Evolutionary conservation across 768 basidiomycete genomes (phyloP), one percentile per base, ranked within the genome.

Genomic region (Xerocomellus amylosporus): DNA sequence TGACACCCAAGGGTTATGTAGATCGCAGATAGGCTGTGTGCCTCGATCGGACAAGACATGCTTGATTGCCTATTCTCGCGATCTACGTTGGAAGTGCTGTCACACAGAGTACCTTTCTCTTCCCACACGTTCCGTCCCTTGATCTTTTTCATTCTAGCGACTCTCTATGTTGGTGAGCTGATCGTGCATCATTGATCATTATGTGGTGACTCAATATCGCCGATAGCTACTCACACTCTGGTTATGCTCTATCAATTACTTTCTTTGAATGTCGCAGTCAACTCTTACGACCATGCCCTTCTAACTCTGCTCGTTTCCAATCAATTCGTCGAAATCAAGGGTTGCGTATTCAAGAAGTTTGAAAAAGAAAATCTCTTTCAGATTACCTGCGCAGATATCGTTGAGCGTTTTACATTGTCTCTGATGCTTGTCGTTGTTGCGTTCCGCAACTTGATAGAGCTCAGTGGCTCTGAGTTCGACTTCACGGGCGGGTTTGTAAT

Each of bases 261-360:
- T 51, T 83, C 94, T 5, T 79, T 99, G 53, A 98, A 98, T 59
- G 96, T 99, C 34, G 96, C 97, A 5, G 89, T 99, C 66, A 98
- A 98, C 73, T 96, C 94, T 17, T 99, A 96, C 70, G 95, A 98
- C 68, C 90, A 98, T 63, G 88, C 96, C 2, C 83, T 99, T 8
- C 78, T 99, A 38, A 97, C 95, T 0, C 80, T 99, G 0, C 80
- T 99, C 8, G 85, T 99, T 42, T 97, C 93, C 42, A 99, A 98
- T 66, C 97, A 99, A 70, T 98, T 99, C 64, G 96, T 98, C 33
- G 97, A 99, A 73, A 98, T 98, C 72, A 99, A 99, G 73, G 95
- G 96, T 33, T 93, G 91, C 67, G 97, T 99, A 2, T 99, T 99
- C 84, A 99, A 98, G 74, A 98, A 89, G 68, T 98, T 99, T 64